These are phyloP conservation scores for Dipteronia sinensis DNA, from an alignment of 345 rosid genomes.

Conservation along the genomic window DNA sequence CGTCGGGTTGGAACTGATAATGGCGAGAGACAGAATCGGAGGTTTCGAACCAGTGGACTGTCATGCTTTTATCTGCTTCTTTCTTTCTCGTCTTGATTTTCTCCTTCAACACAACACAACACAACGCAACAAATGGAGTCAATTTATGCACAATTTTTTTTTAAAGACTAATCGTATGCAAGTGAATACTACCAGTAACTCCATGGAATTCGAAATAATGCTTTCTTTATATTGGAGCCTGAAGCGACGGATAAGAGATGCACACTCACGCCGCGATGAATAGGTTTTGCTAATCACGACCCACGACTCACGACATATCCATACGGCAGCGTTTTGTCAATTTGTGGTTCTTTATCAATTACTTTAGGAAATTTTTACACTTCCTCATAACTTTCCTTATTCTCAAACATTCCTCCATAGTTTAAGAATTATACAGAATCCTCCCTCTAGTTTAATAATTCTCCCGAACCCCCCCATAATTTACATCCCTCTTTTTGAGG, in stretches of 20 bases:
- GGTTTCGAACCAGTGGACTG: conserved; percentile 72
- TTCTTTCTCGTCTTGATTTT: conserved; percentile 47
- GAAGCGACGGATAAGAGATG: neutral
- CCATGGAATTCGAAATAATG: conserved; percentile 13
- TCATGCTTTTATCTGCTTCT: conserved; percentile 28
- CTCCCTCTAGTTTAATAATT: no score
- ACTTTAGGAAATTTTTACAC: no score
- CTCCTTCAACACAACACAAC: conserved; percentile 31
- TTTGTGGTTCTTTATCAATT: neutral
- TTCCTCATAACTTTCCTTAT: no score
- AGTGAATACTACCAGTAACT: conserved; percentile 28
- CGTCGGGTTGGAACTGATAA: conserved; percentile 68
- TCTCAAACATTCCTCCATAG: no score
- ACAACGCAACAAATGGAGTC: neutral
- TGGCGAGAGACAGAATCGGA: conserved; percentile 66
- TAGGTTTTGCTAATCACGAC: neutral
- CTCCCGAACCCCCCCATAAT: no score
- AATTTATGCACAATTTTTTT: neutral
- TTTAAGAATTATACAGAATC: no score
- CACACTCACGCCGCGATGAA: neutral
- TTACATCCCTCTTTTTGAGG: no score
- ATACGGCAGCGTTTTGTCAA: neutral
- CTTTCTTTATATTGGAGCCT: neutral
- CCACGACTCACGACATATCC: no score
- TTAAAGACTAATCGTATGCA: neutral